Conservation (phyloP, 345 rosid species). For the Aegle marmelos region DNA sequence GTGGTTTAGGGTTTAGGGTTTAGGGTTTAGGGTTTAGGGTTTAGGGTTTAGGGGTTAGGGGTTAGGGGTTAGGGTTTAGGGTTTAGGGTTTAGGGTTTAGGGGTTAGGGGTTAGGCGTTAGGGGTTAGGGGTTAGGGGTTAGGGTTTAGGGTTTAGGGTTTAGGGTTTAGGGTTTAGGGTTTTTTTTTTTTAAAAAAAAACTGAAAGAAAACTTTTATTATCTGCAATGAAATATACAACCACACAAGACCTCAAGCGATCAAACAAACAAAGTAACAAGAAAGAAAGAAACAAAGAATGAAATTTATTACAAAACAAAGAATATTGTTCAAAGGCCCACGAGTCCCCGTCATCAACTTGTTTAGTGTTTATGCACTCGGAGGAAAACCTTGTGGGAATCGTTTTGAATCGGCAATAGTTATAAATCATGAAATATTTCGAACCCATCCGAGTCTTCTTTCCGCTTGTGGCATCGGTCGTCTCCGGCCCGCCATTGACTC, state of each 20-base stretch:
- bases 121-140: too few relatives aligned
- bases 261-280: neutral
- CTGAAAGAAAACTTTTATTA: slow-evolving; percentile 19
- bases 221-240: slow-evolving; percentile 22
- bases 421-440: slow-evolving; percentile 62
- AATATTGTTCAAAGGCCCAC: neutral
- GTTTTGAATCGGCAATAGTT: slow-evolving; percentile 56
- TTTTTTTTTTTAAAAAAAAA: too few relatives aligned
- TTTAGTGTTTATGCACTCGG: slow-evolving; percentile 41
- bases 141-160: too few relatives aligned
- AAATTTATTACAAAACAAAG: slow-evolving; percentile 18
- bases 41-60: too few relatives aligned
- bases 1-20: too few relatives aligned
- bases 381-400: slow-evolving; percentile 55
- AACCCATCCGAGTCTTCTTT: slow-evolving; percentile 64
- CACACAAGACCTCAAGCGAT: neutral
- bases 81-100: too few relatives aligned
- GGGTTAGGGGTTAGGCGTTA: too few relatives aligned
- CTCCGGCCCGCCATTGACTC: slow-evolving; percentile 18
- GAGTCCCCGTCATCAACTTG: neutral
- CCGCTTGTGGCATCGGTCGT: slow-evolving; percentile 47
- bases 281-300: slow-evolving; percentile 14
- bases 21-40: too few relatives aligned
- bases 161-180: too few relatives aligned
- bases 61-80: too few relatives aligned